Evolutionary conservation across 306 rosid genomes (phyloP), one percentile per base, ranked within the genome.

Genomic region (Cercis canadensis): DNA sequence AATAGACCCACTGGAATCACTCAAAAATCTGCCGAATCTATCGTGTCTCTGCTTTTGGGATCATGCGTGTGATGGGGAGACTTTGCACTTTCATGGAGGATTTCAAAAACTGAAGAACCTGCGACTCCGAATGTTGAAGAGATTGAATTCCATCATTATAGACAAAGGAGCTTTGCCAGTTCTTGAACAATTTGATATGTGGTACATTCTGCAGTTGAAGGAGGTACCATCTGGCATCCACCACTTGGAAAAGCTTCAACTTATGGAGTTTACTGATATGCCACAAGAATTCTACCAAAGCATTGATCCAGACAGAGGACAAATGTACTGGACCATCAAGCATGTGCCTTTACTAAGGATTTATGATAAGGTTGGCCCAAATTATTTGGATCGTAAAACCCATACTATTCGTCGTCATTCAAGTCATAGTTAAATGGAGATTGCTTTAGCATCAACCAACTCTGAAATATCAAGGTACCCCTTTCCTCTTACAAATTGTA

Each of bases 11-110:
- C 7, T 34, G 7, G 7, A 34, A 34, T 34, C 7, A 3, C 39
- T 34, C 7, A 34, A 3, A 7, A 34, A 43, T 4, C 51, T 76
- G 62, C 78, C 72, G 9, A 65, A 46, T 40, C 6, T 81, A 53
- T 13, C 32, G 36, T 6, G 7, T 12, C 57, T 81, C 4, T n/a
- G n/a, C 7, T 9, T 6, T 6, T 75, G 15, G 31, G 31, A n/a
- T 7, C 8, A 75, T 57, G 75, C 68, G 11, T 81, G 51, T 54
- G 66, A 0, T 43, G 85, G 81, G 10, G 71, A 60, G 54, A 57
- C 2, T 40, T 31, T 81, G 54, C 75, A 81, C 29, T 81, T 75
- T 36, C 15, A 46, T 19, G 52, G 6, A 11, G 69, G 70, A 3
- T 69, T 80, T 40, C 74, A 7, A 16, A 75, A 66, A 5, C 13